These are phyloP conservation scores for Allium fistulosum DNA, from an alignment of 106 monocot genomes.

Conservation along the genomic window DNA sequence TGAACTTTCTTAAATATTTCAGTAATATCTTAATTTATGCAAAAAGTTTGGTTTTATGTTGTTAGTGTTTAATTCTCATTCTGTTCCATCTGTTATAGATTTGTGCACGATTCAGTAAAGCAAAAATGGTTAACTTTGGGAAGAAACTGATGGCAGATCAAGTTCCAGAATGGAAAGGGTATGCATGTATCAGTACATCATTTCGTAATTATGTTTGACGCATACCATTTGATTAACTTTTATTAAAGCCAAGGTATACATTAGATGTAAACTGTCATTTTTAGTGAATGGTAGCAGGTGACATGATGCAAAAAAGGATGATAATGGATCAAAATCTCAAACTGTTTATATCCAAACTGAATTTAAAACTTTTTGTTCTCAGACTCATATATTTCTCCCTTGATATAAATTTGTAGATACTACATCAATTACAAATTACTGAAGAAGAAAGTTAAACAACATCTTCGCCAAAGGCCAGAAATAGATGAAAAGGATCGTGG, in stretches of 20 bases:
- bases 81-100: too few relatives aligned
- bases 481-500: slow-evolving; percentile 41
- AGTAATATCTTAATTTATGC: too few relatives aligned
- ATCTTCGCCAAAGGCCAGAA: slow-evolving; percentile 32
- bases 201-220: background rate
- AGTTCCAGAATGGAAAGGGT: slow-evolving; percentile 56
- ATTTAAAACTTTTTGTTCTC: background rate
- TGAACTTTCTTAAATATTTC: too few relatives aligned
- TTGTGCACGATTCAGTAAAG: background rate
- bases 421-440: slow-evolving; percentile 71
- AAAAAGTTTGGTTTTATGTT: too few relatives aligned
- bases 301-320: too few relatives aligned
- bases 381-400: too few relatives aligned
- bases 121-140: slow-evolving; percentile 71
- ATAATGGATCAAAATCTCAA: background rate
- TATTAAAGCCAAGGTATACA: too few relatives aligned
- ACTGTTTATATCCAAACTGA: background rate
- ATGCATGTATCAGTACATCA: slow-evolving; percentile 17
- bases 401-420: slow-evolving; percentile 18
- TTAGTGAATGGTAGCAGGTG: too few relatives aligned
- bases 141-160: slow-evolving; percentile 49
- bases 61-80: too few relatives aligned
- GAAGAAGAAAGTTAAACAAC: slow-evolving; percentile 64
- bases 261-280: too few relatives aligned
- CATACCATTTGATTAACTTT: too few relatives aligned